Evolutionary conservation across 2,329 filamentous ascomycete species (phyloP).

Genomic region (Exserohilum turcica): DNA sequence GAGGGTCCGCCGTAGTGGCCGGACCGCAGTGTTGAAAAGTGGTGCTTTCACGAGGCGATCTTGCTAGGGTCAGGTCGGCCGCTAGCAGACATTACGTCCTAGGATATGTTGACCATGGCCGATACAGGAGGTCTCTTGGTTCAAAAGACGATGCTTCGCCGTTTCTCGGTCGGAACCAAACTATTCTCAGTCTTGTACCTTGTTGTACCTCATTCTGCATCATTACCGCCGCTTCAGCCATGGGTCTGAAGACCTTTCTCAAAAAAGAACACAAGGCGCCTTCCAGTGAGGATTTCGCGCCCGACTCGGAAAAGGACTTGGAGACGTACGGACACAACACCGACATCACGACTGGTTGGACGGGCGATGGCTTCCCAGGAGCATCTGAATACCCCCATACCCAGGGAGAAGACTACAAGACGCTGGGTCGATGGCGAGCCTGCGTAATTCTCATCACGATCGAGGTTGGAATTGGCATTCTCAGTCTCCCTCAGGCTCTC

Average conservation of each 20-base stretch:
- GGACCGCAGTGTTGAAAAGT: constrained; percentile 3
- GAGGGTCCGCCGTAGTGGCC: constrained; percentile 8
- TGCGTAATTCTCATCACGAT: constrained; percentile 40
- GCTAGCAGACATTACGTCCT: constrained; percentile 31
- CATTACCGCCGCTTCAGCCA: constrained; percentile 15
- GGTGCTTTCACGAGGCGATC: constrained; percentile 18
- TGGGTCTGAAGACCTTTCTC: constrained; percentile 33
- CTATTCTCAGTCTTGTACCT: constrained; percentile 1
- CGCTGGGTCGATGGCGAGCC: constrained; percentile 35
- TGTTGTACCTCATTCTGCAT: background rate
- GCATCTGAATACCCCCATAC: constrained; percentile 29
- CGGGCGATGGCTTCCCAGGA: constrained; percentile 29
- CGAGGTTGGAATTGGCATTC: constrained; percentile 38
- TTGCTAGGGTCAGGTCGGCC: constrained; percentile 29
- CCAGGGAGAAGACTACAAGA: constrained; percentile 31
- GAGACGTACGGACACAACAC: constrained; percentile 30
- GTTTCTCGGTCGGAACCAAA: constrained; percentile 13
- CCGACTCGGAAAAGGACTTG: constrained; percentile 28
- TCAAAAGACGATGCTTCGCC: constrained; percentile 26
- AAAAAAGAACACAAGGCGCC: constrained; percentile 29
- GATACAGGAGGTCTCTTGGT: constrained; percentile 33
- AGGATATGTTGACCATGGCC: constrained; percentile 25
- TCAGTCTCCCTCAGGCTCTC: constrained; percentile 36
- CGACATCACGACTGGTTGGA: constrained; percentile 32
- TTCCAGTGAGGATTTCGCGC: constrained; percentile 14